phyloP scores from a whole-genome alignment of 1,284 basidiomycete species.

The Hypsizygus ulmarius region DNA sequence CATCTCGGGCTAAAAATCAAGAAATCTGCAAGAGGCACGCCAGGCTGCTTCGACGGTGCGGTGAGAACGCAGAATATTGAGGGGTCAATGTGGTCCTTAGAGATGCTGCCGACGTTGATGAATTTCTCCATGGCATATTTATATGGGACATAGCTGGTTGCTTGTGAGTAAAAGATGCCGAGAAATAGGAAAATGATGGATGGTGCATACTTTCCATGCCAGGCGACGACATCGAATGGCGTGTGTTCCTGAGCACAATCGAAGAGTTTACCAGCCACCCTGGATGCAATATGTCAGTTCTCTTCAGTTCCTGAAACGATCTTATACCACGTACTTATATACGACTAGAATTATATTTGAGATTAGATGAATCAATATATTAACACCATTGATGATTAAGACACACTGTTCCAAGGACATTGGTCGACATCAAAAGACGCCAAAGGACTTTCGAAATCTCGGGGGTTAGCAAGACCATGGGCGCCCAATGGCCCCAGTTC shows the following conservation, averaged over 20 bases:
- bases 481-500: constrained; percentile 67
- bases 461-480: constrained; percentile 57
- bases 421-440: constrained; percentile 66
- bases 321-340: constrained; percentile 40
- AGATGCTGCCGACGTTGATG: constrained; percentile 62
- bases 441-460: constrained; percentile 64
- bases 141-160: constrained; percentile 63
- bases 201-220: constrained; percentile 57
- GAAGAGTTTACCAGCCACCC: constrained; percentile 57
- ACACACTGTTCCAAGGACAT: constrained; percentile 54
- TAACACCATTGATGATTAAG: background rate
- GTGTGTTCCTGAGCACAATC: constrained; percentile 61
- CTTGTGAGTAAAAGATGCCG: background rate
- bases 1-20: constrained; percentile 62
- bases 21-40: constrained; percentile 59
- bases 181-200: background rate
- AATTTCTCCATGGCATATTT: constrained; percentile 71
- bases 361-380: background rate
- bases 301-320: background rate
- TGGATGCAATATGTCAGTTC: constrained; percentile 23
- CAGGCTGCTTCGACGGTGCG: constrained; percentile 56
- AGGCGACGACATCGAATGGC: constrained; percentile 74
- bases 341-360: constrained; percentile 33
- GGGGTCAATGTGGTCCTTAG: constrained; percentile 63
- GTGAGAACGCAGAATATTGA: constrained; percentile 67